Conservation (phyloP, 768 basidiomycete species). For the Agaricus bisporus region DNA sequence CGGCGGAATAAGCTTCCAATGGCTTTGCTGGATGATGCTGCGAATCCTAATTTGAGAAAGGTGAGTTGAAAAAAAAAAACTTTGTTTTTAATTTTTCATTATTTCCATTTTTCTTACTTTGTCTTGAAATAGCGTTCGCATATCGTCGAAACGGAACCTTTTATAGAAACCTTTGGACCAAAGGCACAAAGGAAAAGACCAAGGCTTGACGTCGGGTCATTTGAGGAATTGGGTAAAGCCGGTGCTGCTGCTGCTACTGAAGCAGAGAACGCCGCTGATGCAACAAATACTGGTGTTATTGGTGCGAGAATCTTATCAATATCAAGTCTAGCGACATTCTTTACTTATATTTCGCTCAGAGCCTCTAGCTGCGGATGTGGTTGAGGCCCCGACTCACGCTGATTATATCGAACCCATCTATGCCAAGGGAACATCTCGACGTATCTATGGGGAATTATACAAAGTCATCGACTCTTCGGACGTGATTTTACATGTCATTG, state of each 20-base stretch:
- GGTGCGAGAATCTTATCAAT: constrained; percentile 27
- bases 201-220: constrained; percentile 79
- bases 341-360: constrained; percentile 23
- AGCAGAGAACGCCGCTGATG: constrained; percentile 37
- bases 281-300: constrained; percentile 34
- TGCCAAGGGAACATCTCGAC: constrained; percentile 88
- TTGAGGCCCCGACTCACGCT: constrained; percentile 59
- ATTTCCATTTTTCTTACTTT: constrained; percentile 4
- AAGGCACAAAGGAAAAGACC: constrained; percentile 93
- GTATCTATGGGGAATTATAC: constrained; percentile 97
- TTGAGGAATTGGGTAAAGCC: constrained; percentile 80
- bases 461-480: constrained; percentile 99
- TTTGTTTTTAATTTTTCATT: background rate
- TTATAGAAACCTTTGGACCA: constrained; percentile 89
- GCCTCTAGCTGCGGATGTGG: constrained; percentile 40
- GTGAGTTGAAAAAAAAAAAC: constrained; percentile 29
- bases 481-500: constrained; percentile 90
- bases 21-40: constrained; percentile 88
- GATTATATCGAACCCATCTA: constrained; percentile 88
- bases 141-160: constrained; percentile 95
- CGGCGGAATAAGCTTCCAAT: constrained; percentile 95
- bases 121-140: constrained; percentile 60
- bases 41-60: constrained; percentile 75
- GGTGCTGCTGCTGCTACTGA: constrained; percentile 51
- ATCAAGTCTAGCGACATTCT: background rate